Percentiles rank a stretch among this genome's conserved stretches.
Conservation (phyloP, 225 moss, liverwort and hornwort genomes). For the Pleurozium schreberi region DNA sequence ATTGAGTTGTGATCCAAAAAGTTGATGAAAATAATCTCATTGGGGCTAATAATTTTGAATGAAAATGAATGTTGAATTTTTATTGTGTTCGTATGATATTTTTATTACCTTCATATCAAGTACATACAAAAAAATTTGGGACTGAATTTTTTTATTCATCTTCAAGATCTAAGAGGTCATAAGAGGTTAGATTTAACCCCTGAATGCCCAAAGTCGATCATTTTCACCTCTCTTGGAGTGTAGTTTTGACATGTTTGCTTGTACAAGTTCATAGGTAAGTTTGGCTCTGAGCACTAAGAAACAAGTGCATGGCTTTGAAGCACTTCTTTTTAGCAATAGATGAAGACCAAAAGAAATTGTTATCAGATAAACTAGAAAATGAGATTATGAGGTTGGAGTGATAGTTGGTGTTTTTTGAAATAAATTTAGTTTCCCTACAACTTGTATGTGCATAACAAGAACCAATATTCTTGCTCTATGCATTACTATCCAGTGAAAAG, state of each 20-base stretch:
- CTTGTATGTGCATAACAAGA: not conserved
- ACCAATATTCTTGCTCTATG: no score
- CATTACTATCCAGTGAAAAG: no score
- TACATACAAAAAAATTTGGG: not conserved
- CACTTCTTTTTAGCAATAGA: fast-evolving
- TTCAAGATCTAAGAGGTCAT: not conserved
- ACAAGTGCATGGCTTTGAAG: not conserved
- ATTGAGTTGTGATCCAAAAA: not conserved
- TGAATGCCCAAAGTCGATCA: not conserved
- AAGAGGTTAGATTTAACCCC: not conserved
- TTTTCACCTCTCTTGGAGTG: not conserved
- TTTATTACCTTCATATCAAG: not conserved
- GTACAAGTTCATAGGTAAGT: not conserved
- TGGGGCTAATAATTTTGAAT: not conserved
- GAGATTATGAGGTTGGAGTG: not conserved
- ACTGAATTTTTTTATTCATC: not conserved
- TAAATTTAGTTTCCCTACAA: not conserved
- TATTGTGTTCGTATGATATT: not conserved
- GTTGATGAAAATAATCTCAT: not conserved
- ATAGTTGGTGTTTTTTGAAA: not conserved
- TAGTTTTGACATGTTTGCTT: not conserved
- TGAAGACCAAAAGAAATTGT: not conserved
- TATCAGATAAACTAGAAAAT: not conserved
- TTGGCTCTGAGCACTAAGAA: not conserved
- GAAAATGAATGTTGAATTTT: not conserved